Evolutionary conservation across 371 early-diverging fungal genomes (phyloP).

Genomic region (Quaeritorhiza haematococci): DNA sequence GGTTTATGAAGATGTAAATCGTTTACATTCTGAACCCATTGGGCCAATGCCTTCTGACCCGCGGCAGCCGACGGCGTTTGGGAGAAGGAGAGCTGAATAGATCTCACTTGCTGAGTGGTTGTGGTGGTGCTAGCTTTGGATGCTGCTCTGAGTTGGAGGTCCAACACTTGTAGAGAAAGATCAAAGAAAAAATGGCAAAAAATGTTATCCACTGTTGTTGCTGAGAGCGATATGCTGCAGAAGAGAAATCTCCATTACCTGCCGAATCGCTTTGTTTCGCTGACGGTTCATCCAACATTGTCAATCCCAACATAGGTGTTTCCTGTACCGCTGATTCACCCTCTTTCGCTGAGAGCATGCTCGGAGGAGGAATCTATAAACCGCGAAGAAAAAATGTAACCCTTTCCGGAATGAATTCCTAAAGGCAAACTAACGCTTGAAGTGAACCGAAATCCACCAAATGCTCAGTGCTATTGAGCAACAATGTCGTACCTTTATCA

Average conservation of each 20-base stretch:
- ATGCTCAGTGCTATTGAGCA: too few relatives aligned
- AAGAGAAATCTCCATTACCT: conserved; percentile 13
- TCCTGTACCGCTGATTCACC: neutral
- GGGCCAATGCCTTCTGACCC: conserved; percentile 12
- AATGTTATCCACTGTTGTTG: neutral
- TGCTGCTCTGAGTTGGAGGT: conserved; percentile 37
- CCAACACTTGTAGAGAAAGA: conserved; percentile 25
- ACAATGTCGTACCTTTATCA: conserved; percentile 40
- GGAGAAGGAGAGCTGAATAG: conserved; percentile 16
- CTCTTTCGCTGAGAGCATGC: conserved; percentile 23
- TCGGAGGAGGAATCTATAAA: conserved; percentile 40
- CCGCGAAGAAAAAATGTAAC: too few relatives aligned
- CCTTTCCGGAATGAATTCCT: too few relatives aligned
- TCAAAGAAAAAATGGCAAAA: neutral
- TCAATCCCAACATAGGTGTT: conserved; percentile 29
- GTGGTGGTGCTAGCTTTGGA: conserved; percentile 21
- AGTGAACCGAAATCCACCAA: neutral
- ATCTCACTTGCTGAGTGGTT: conserved; percentile 13
- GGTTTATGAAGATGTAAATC: conserved; percentile 44
- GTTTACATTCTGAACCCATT: conserved; percentile 41
- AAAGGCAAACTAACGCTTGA: too few relatives aligned
- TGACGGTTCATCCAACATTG: conserved; percentile 44
- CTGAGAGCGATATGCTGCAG: neutral
- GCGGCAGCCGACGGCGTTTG: neutral
- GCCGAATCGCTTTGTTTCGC: conserved; percentile 45